These are phyloP conservation scores for Chloroidium sp. DNA, from an alignment of 163 green algal genomes.

Conservation along the genomic window DNA sequence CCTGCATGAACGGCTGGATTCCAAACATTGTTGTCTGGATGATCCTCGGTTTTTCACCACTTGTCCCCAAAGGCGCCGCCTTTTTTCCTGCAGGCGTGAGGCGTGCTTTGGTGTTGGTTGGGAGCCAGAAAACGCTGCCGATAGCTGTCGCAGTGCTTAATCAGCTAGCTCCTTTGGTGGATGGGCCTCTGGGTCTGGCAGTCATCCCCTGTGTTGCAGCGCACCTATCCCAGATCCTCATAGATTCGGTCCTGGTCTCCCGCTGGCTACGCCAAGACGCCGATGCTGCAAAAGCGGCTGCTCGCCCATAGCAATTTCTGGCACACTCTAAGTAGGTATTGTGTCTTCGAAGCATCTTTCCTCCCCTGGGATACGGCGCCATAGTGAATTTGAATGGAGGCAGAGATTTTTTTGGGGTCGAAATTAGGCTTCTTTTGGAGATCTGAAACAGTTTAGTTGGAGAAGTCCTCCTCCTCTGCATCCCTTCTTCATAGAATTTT, in stretches of 20 bases:
- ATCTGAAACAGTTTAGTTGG: no score
- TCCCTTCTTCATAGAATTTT: no score
- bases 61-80: no score
- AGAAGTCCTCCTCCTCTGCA: no score
- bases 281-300: not conserved
- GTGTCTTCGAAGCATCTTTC: not conserved
- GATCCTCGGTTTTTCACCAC: no score
- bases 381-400: not conserved
- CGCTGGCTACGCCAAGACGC: conserved; percentile 33
- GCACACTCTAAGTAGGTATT: not conserved
- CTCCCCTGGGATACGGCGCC: not conserved
- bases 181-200: conserved; percentile 49
- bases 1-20: no score
- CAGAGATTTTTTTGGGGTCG: no score
- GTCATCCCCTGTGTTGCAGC: conserved; percentile 66
- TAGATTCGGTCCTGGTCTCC: conserved; percentile 71
- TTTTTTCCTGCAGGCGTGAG: conserved; percentile 22
- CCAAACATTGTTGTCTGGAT: no score
- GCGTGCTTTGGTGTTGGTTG: conserved; percentile 51
- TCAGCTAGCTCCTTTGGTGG: conserved; percentile 40
- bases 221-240: conserved; percentile 80
- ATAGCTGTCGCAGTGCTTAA: conserved; percentile 63
- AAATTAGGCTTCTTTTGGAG: no score
- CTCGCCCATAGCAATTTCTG: not conserved
- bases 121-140: conserved; percentile 66